Evolutionary conservation across 495 filamentous ascomycete species (phyloP).

Genomic region (Aspergillus cavernicola): DNA sequence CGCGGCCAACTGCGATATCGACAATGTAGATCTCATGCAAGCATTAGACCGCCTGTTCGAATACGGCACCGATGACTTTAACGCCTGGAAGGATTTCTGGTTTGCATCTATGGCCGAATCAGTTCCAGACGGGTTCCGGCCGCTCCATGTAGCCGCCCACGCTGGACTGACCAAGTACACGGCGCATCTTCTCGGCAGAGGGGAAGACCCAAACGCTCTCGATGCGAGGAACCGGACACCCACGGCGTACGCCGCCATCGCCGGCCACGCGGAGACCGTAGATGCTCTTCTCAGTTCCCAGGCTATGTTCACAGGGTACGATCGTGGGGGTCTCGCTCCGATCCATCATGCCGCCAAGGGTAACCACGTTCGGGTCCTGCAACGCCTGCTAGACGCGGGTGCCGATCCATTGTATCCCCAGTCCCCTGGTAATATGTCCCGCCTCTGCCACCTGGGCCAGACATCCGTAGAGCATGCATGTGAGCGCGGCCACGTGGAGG

Average conservation of each 20-base stretch:
- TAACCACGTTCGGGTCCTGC: slow-evolving; percentile 1
- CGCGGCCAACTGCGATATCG: background rate
- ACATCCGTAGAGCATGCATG: slow-evolving; percentile 1
- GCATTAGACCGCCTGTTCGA: slow-evolving; percentile 13
- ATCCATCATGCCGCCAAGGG: slow-evolving; percentile 21
- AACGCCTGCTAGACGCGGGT: background rate
- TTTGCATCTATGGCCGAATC: background rate
- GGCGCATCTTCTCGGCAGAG: slow-evolving; percentile 3
- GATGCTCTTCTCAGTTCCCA: slow-evolving; percentile 18
- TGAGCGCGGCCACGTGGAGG: background rate
- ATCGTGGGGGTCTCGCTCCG: slow-evolving; percentile 19
- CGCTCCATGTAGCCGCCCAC: slow-evolving; percentile 15
- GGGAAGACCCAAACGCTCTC: slow-evolving; percentile 2
- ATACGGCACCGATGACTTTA: slow-evolving; percentile 6
- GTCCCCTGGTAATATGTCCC: background rate
- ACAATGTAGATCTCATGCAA: slow-evolving; percentile 5
- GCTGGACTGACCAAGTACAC: slow-evolving; percentile 9
- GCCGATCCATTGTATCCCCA: background rate
- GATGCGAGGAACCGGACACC: slow-evolving; percentile 17
- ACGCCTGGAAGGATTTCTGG: slow-evolving; percentile 1
- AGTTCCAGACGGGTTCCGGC: background rate
- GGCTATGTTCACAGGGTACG: slow-evolving; percentile 10
- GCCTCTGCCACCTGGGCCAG: background rate
- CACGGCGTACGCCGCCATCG: slow-evolving; percentile 18
- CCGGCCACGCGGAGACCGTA: slow-evolving; percentile 19